Evolutionary conservation across 1,284 basidiomycete genomes (phyloP).

Genomic region (Puccinia coronata): DNA sequence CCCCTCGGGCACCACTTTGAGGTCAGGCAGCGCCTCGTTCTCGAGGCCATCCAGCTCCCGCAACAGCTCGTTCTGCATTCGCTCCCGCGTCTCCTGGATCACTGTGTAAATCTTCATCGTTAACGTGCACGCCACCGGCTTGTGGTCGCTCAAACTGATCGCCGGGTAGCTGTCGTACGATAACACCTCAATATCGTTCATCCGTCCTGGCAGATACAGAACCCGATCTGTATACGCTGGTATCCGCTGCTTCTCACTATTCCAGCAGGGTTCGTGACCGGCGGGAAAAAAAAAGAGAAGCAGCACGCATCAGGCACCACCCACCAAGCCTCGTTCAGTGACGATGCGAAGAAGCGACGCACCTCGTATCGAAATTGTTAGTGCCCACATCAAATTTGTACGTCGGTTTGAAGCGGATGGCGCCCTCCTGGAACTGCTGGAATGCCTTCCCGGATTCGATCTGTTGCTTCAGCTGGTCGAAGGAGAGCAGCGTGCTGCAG

Average conservation of each 20-base stretch:
- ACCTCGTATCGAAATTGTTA: slow-evolving; percentile 39
- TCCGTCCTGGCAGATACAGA: slow-evolving; percentile 30
- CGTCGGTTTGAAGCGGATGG: slow-evolving; percentile 34
- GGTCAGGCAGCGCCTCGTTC: slow-evolving; percentile 36
- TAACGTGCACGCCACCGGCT: slow-evolving; percentile 32
- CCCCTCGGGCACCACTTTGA: slow-evolving; percentile 26
- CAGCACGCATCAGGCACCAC: background rate
- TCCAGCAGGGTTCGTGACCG: background rate
- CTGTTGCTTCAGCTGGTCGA: slow-evolving; percentile 38
- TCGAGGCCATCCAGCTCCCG: slow-evolving; percentile 47
- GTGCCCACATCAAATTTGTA: slow-evolving; percentile 49
- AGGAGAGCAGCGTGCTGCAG: slow-evolving; percentile 15
- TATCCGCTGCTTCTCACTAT: slow-evolving; percentile 43
- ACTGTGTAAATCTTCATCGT: slow-evolving; percentile 27
- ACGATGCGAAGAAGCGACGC: background rate
- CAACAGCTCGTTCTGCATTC: slow-evolving; percentile 22
- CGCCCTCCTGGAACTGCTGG: slow-evolving; percentile 33
- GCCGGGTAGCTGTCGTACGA: slow-evolving; percentile 27
- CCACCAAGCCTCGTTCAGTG: background rate
- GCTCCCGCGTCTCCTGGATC: background rate
- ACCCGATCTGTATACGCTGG: slow-evolving; percentile 45
- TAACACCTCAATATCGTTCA: slow-evolving; percentile 42
- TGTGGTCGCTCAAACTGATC: slow-evolving; percentile 43
- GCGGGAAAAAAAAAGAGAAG: background rate
- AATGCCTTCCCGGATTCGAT: slow-evolving; percentile 42